Evolutionary conservation across 805 yeast genomes (phyloP), one percentile per base, ranked within the genome.

Genomic region (Candida endomychidarum): DNA sequence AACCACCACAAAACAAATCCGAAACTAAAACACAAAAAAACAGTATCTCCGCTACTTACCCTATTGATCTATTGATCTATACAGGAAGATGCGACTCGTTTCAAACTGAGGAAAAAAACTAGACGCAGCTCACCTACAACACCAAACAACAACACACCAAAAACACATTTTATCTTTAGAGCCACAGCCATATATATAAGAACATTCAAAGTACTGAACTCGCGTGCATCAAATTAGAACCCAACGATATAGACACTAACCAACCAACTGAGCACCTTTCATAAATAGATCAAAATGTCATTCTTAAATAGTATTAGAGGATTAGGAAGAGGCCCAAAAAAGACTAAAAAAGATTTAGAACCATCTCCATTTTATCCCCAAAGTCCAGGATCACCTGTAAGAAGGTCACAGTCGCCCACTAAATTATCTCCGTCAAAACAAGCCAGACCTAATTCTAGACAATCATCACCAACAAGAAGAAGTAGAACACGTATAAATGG

Each of bases 281-380:
- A n/a, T n/a, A n/a, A n/a, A n/a, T 10, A 23, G 18, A 34, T 32
- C 35, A 17, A 12, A 30, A 72, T 72, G 77, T 72, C 77, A 8
- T 72, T 72, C 47, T 60, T 72, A 27, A 68, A 67, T 48, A 68
- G 75, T 25, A 70, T 72, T 34, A 54, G 76, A 52, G 77, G 77
- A 15, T 59, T 72, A 37, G 74, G 75, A 15, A 58, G 75, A 49
- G 61, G 65, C 44, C 64, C 74, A 23, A 70, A 72, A 43, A 71
- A 73, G 52, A 65, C 58, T 33, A 73, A 69, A 45, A 68, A 66
- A 47, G 67, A 65, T 30, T 38, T 55, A 26, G 65, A 63, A 14
- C 41, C 59, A 5, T 40, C 45, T 11, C 27, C 25, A 14, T 45
- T 62, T n/a, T 69, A 65, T 45, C 50, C 58, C 15, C 62, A 60